Evolutionary conservation across 176 grass and related monocot genomes (phyloP), one percentile per base, ranked within the genome.

Genomic region (Typha latifolia): DNA sequence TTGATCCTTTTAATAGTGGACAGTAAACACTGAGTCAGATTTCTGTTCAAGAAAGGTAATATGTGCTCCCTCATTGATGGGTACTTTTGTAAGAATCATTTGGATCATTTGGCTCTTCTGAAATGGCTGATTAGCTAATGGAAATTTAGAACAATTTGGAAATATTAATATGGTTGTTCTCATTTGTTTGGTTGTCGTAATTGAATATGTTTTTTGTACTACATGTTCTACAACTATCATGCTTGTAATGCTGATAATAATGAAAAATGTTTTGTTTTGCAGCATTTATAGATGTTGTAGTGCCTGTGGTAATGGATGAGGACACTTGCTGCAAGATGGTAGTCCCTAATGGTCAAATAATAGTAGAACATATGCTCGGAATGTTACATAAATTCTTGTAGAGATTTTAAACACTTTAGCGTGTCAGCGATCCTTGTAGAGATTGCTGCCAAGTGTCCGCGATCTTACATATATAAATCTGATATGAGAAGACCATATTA

Each of bases 1-100:
- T 79, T 93, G 74, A 87, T 76, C 69, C n/a, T 59, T 51, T 51
- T 56, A 21, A 59, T 2, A 59, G 20, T 59, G n/a, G 53, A 10
- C 20, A 21, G 16, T 22, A 59, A 2, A 6, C 14, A 59, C 53
- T 59, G 18, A 59, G n/a, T 11, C 20, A 59, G 18, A 19, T 9
- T 59, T 59, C 15, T 11, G 22, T 59, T 9, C 6, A 22, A 4
- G 8, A n/a, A 16, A 59, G 53, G 53, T 19, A 22, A 59, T 59
- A 22, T 59, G 13, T 22, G 16, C 3, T 59, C 9, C 18, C 14
- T 22, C 10, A 21, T 59, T 21, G 7, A n/a, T 43, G 37, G 15
- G 16, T 22, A 19, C n/a, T 16, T 59, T 19, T 2, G 4, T 20
- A 19, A 11, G 14, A 21, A 21, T 22, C 16, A 19, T 22, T 10